A percentile compares a stretch with the other conserved stretches of the same genome.
phyloP scores from a whole-genome alignment of 176 grass and related monocot genomes.

The Bolboschoenus planiculmis region DNA sequence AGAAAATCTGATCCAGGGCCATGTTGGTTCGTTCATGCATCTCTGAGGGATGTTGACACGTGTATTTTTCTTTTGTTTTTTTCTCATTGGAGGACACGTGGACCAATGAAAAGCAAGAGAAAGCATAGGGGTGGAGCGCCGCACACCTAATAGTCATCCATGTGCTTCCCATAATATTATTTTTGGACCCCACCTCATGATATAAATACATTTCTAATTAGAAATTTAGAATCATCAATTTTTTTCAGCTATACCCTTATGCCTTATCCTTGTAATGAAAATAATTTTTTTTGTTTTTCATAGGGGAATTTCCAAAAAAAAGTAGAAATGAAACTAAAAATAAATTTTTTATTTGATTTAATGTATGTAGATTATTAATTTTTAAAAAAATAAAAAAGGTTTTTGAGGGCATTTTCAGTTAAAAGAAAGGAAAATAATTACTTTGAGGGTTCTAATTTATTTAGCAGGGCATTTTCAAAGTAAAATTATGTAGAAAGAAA shows the following conservation, averaged over 20 bases:
- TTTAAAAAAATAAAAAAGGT: background rate
- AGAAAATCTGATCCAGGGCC: background rate
- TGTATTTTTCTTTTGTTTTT: background rate
- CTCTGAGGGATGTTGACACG: background rate
- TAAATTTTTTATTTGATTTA: no score
- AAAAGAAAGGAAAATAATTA: background rate
- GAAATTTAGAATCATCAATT: no score
- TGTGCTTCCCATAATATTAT: constrained; percentile 11
- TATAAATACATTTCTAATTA: background rate
- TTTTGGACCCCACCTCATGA: background rate
- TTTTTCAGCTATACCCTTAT: background rate
- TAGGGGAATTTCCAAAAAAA: no score
- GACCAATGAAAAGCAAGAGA: background rate
- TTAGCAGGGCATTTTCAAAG: background rate
- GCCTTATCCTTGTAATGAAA: background rate
- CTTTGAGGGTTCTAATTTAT: background rate
- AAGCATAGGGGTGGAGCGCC: constrained; percentile 4
- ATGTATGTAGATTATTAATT: no score
- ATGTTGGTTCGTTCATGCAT: background rate
- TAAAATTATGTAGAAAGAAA: no score
- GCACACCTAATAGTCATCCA: constrained; percentile 11
- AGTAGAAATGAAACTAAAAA: no score
- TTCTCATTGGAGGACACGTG: background rate
- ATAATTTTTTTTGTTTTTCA: background rate
- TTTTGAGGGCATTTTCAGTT: background rate